Evolutionary conservation across 768 basidiomycete genomes (phyloP).

Genomic region (Cystofilobasidium capitatum): DNA sequence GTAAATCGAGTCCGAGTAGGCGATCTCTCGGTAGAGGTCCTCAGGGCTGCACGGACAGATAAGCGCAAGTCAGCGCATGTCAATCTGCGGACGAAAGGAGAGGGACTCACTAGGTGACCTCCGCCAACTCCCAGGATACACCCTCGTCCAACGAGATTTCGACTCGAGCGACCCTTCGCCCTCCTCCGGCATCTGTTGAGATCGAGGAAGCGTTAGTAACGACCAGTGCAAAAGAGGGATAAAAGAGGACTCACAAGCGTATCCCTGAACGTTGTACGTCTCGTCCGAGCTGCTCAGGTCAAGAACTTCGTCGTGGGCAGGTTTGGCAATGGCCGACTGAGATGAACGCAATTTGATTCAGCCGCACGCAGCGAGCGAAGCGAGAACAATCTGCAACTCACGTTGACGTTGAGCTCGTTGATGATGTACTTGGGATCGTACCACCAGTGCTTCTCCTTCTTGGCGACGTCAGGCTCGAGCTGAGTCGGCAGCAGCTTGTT

Average conservation of each 20-base stretch:
- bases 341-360: too few species aligned
- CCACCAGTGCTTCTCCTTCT: constrained; percentile 46
- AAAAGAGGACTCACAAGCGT: constrained; percentile 42
- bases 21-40: constrained; percentile 45
- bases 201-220: not conserved
- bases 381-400: not conserved
- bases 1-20: constrained; percentile 43
- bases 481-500: constrained; percentile 56
- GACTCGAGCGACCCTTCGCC: constrained; percentile 51
- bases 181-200: constrained; percentile 48
- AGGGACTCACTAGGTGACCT: constrained; percentile 39
- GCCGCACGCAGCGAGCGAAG: not conserved
- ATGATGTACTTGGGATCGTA: constrained; percentile 38
- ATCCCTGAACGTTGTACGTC: constrained; percentile 47
- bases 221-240: not conserved
- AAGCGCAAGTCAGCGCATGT: constrained; percentile 41
- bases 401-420: constrained; percentile 54
- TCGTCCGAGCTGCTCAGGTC: constrained; percentile 19
- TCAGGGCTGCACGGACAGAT: constrained; percentile 40
- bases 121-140: constrained; percentile 45
- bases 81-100: constrained; percentile 38
- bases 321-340: constrained; percentile 47
- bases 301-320: constrained; percentile 48
- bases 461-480: constrained; percentile 48
- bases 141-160: constrained; percentile 54